Conservation (phyloP, 179 eudicot genomes). For the Sideroxylon spinosum region DNA sequence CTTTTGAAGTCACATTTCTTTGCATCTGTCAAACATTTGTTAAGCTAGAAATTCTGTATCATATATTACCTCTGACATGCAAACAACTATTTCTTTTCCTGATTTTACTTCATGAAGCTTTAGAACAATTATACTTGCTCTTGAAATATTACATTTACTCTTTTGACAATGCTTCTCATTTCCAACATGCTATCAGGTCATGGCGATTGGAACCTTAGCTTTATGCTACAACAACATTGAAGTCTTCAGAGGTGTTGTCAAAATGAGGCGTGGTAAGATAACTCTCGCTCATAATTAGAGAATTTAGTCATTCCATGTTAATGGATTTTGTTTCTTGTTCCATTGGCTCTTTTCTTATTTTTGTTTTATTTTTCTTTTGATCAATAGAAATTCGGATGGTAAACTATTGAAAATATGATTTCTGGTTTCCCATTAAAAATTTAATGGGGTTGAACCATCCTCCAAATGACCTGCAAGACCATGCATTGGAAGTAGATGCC, state of each 20-base stretch:
- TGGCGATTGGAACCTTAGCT: conserved; percentile 92
- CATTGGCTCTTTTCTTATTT: background rate
- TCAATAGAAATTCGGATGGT: conserved; percentile 10
- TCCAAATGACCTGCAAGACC: background rate
- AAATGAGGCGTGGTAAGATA: conserved; percentile 83
- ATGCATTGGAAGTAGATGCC: background rate
- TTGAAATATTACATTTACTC: background rate
- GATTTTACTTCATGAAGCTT: conserved; percentile 4
- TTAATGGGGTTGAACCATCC: background rate
- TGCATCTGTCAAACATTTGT: too few species aligned
- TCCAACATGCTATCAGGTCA: conserved; percentile 43
- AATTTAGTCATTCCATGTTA: background rate
- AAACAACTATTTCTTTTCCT: background rate
- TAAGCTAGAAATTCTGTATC: background rate
- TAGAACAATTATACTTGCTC: background rate
- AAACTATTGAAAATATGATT: background rate
- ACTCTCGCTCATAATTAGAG: background rate
- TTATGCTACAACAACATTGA: conserved; percentile 81
- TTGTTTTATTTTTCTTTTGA: conserved; percentile 1
- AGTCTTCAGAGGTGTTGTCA: conserved; percentile 87
- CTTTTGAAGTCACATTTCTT: background rate
- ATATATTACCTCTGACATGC: background rate
- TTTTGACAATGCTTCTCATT: conserved; percentile 15
- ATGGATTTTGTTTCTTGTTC: background rate
- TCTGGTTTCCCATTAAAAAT: background rate